phyloP scores from a whole-genome alignment of 768 basidiomycete genomes.

The Mycena latifolia region DNA sequence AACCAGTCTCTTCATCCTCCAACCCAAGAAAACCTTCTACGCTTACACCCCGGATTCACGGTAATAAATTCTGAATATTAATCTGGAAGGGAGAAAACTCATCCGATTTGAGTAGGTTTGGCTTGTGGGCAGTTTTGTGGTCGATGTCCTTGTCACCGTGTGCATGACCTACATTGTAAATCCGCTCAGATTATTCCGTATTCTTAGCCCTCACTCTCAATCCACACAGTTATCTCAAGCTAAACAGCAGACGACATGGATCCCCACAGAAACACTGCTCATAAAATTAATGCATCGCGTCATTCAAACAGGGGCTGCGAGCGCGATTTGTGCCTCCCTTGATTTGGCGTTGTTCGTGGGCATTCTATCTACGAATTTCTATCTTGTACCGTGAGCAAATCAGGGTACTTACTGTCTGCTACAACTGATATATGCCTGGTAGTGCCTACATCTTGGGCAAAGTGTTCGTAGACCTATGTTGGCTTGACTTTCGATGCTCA shows the following conservation, averaged over 20 bases:
- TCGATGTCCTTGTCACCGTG: slow-evolving; percentile 29
- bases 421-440: neutral
- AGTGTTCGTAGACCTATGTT: neutral
- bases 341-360: slow-evolving; percentile 14
- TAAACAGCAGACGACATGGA: neutral
- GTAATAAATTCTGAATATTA: neutral
- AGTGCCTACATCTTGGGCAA: neutral
- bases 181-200: neutral
- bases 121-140: slow-evolving; percentile 28
- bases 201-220: neutral
- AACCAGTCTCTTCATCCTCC: neutral
- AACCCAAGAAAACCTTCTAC: neutral
- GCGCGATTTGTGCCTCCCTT: slow-evolving; percentile 1
- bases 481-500: neutral
- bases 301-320: neutral
- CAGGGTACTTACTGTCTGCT: neutral
- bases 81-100: too few relatives aligned
- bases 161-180: slow-evolving; percentile 33
- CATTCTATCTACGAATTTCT: slow-evolving; percentile 1
- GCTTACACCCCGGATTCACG: neutral
- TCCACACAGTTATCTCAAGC: neutral
- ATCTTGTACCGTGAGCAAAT: slow-evolving; percentile 21
- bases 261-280: neutral
- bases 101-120: slow-evolving; percentile 20
- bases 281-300: neutral